phyloP scores from a whole-genome alignment of 2,329 filamentous ascomycete genomes.

The Onygenales sp. region DNA sequence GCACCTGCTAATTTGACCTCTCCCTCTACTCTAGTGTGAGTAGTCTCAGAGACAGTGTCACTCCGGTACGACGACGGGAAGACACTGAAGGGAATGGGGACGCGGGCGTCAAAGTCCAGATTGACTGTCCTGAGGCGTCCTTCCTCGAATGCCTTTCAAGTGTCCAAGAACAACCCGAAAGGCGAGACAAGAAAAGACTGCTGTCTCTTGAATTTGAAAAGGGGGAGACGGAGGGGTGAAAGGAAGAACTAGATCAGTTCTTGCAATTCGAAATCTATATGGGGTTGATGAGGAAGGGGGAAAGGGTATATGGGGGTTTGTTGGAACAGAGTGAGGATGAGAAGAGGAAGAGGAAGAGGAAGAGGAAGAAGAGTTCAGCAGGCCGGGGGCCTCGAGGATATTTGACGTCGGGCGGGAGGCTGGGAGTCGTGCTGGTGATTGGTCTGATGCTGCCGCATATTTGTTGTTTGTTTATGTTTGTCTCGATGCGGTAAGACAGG shows the following conservation, averaged over 20 bases:
- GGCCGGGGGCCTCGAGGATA: constrained; percentile 7
- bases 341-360: constrained; percentile 14
- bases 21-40: constrained; percentile 76
- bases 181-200: constrained; percentile 41
- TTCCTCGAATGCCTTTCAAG: constrained; percentile 56
- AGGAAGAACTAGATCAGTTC: constrained; percentile 1
- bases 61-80: constrained; percentile 96
- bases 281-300: constrained; percentile 13
- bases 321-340: neutral
- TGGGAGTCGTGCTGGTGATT: constrained; percentile 2
- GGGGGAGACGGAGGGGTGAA: constrained; percentile 5
- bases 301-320: too few species aligned
- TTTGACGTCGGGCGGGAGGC: constrained; percentile 17
- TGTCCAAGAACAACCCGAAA: constrained; percentile 38
- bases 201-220: constrained; percentile 23
- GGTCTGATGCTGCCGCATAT: neutral
- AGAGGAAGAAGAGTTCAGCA: constrained; percentile 14
- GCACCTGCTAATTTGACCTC: constrained; percentile 65
- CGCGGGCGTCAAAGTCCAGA: constrained; percentile 99
- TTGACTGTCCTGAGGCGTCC: constrained; percentile 75
- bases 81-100: constrained; percentile 99
- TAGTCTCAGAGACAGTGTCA: constrained; percentile 57
- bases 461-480: constrained; percentile 8
- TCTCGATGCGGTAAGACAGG: neutral
- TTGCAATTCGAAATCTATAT: neutral